These are phyloP conservation scores for Mycena filopes DNA, from an alignment of 768 basidiomycete species.

Conservation along the genomic window DNA sequence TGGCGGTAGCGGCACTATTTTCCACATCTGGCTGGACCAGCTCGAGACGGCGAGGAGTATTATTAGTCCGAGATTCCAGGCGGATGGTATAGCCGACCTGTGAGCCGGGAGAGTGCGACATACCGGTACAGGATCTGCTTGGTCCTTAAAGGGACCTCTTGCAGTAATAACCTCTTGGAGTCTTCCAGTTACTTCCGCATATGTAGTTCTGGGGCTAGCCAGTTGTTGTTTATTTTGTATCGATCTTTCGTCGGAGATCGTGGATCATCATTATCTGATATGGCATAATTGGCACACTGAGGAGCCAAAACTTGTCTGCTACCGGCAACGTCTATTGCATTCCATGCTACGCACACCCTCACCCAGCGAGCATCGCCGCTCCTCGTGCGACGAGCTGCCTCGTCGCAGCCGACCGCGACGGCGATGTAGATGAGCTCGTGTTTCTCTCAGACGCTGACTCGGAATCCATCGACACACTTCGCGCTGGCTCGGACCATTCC, in stretches of 20 bases:
- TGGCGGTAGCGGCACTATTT: slow-evolving; percentile 66
- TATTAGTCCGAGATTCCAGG: slow-evolving; percentile 52
- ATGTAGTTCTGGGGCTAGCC: too few species aligned
- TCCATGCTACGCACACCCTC: slow-evolving; percentile 24
- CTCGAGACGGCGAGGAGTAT: slow-evolving; percentile 10
- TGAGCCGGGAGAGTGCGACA: background rate
- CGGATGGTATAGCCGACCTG: slow-evolving; percentile 46
- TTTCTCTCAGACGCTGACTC: slow-evolving; percentile 25
- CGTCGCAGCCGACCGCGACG: slow-evolving; percentile 19
- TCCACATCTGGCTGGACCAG: slow-evolving; percentile 59
- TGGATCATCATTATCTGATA: too few species aligned
- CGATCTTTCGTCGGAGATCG: too few species aligned
- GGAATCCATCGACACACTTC: slow-evolving; percentile 20
- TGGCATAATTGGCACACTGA: too few species aligned
- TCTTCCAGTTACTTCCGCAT: background rate
- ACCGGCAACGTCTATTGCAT: too few species aligned
- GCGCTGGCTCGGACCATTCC: slow-evolving; percentile 32
- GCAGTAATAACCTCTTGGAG: background rate
- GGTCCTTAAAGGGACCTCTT: too few species aligned
- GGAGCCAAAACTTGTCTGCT: too few species aligned
- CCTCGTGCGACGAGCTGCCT: slow-evolving; percentile 44
- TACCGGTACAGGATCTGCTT: too few species aligned
- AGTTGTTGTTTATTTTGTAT: too few species aligned
- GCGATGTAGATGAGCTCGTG: slow-evolving; percentile 17
- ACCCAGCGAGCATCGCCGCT: slow-evolving; percentile 38